These are phyloP conservation scores for Puccinellia tenuiflora DNA, from an alignment of 176 grass and related monocot species.

Conservation along the genomic window DNA sequence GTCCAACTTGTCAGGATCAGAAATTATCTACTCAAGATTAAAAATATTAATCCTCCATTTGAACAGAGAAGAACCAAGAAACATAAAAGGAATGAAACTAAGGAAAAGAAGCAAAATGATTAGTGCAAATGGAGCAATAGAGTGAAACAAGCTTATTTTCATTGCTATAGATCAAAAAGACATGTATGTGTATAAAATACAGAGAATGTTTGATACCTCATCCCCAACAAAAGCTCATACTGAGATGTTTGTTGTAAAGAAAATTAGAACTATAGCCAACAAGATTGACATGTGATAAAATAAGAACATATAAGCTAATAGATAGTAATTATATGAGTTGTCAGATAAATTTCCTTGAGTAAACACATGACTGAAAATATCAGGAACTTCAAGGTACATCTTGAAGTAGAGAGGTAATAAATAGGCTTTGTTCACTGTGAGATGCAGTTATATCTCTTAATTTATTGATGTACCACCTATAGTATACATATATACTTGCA, in stretches of 20 bases:
- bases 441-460: neutral
- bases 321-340: neutral
- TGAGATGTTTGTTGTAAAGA: neutral
- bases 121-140: neutral
- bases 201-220: neutral
- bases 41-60: neutral
- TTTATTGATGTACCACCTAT: neutral
- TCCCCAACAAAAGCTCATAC: neutral
- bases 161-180: neutral
- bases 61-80: conserved; percentile 12
- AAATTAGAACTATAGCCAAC: neutral
- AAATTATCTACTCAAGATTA: neutral
- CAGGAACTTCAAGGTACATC: conserved; percentile 11
- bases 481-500: neutral
- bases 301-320: neutral
- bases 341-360: neutral
- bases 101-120: neutral
- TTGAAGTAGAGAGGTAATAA: neutral
- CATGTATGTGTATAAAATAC: neutral
- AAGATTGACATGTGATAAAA: conserved; percentile 6
- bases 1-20: neutral
- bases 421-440: neutral
- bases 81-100: neutral
- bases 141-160: neutral
- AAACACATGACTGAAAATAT: conserved; percentile 5